Conservation (phyloP, 2,329 filamentous ascomycete species). For the Cryphonectria naterciae region DNA sequence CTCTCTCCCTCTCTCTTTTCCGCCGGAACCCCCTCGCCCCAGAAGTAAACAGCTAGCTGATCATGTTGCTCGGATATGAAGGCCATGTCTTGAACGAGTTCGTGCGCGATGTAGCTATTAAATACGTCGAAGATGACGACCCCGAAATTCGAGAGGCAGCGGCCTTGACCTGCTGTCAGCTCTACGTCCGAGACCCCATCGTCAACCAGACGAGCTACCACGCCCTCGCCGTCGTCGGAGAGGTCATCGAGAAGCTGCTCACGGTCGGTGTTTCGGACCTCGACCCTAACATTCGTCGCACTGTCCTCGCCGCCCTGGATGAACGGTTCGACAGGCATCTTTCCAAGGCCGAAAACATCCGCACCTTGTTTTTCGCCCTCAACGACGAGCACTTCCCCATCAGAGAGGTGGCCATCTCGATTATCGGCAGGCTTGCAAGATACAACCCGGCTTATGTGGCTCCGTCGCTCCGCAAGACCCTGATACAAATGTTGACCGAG, state of each 20-base stretch:
- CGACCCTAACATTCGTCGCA: constrained; percentile 84
- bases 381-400: constrained; percentile 95
- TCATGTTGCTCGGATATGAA: constrained; percentile 17
- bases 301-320: constrained; percentile 87
- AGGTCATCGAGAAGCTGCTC: constrained; percentile 95
- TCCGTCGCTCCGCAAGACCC: constrained; percentile 88
- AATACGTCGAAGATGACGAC: constrained; percentile 96
- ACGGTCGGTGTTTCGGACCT: constrained; percentile 94
- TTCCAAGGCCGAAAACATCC: constrained; percentile 96
- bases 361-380: constrained; percentile 90
- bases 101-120: constrained; percentile 95
- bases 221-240: constrained; percentile 93
- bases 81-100: constrained; percentile 93
- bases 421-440: constrained; percentile 88
- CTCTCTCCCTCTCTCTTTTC: constrained; percentile 37
- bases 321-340: constrained; percentile 93
- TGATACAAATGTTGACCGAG: constrained; percentile 95
- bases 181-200: constrained; percentile 95
- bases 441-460: constrained; percentile 98
- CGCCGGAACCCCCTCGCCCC: background rate
- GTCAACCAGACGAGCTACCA: constrained; percentile 98
- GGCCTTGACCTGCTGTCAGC: constrained; percentile 93
- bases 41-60: background rate
- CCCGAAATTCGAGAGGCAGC: constrained; percentile 91
- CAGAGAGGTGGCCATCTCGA: constrained; percentile 91